Base-by-base conservation (phyloP, 2,329 filamentous ascomycete genomes). In the Chaetoscypha palmicola region DNA sequence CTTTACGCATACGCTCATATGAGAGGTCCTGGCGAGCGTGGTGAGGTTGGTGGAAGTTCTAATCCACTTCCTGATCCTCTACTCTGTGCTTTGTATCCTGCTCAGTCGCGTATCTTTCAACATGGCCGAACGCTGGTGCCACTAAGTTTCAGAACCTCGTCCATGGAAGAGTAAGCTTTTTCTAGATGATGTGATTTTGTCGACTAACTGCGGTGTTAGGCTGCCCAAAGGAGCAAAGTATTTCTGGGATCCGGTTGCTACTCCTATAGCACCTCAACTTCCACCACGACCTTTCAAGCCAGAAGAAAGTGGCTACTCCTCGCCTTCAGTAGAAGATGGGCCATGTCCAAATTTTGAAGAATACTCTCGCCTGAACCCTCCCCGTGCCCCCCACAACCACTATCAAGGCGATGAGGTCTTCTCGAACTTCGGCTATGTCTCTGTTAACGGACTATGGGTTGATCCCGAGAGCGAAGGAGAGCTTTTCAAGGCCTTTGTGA, bases 391-490 rank as follows among this genome's bases (percentile, higher is more conserved):
- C 19, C 33, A 28, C 10, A 56, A 57, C 36, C 51, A 56, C 28
- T 52, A 51, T 30, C 56, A 52, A 38, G 52, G 48, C 3, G 40
- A 54, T 16, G 31, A 49, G 16, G 51, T 51, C 2, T 54, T 45
- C 33, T 43, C 19, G 9, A 57, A 59, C 23, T 60, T 57, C 43
- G 60, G 60, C 4, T 61, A 59, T 21, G 5, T 59, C 14, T 22
- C 37, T 12, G 46, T 56, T 19, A 52, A 53, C 17, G 51, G 48
- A 10, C 23, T 16, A 28, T 60, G 59, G 57, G 49, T 55, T 4
- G 60, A 63, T 49, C 59, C 58, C 17, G 60, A 62, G 21, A 52
- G 53, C 36, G 45, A 54, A 38, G 43, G 41, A 14, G 45, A 52
- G 5, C 43, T 60, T 3, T 26, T 33, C 16, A 35, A 48, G 14